phyloP scores from a whole-genome alignment of 2,329 filamentous ascomycete genomes.

The Penicillium sumatraense region DNA sequence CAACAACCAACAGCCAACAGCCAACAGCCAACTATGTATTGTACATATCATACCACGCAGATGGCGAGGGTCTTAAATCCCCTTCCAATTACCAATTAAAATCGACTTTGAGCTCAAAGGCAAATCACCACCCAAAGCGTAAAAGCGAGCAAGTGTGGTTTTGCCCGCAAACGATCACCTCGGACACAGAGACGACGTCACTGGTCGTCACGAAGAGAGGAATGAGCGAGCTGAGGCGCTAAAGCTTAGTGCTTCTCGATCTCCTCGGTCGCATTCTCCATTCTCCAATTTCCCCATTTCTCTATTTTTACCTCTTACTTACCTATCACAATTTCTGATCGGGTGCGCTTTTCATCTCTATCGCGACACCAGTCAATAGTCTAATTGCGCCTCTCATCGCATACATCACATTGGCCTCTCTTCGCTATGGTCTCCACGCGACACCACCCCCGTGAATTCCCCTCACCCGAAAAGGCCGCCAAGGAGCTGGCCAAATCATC shows the following conservation, averaged over 20 bases:
- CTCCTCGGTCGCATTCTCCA: background rate
- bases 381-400: background rate
- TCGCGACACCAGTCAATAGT: constrained; percentile 1
- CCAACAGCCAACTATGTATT: background rate
- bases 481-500: constrained; percentile 32
- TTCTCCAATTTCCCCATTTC: background rate
- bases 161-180: constrained; percentile 20
- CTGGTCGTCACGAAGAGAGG: constrained; percentile 18
- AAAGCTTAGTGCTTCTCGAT: constrained; percentile 2
- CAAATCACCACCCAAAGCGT: constrained; percentile 18
- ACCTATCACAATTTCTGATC: too few species aligned
- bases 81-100: background rate
- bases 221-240: constrained; percentile 8
- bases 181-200: constrained; percentile 18
- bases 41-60: too few species aligned
- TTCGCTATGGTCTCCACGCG: constrained; percentile 60
- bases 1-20: too few species aligned
- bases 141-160: background rate
- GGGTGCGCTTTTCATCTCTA: background rate
- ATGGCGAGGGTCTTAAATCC: background rate
- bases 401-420: background rate
- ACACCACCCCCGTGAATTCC: constrained; percentile 57
- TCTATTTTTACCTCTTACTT: constrained; percentile 4
- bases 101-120: background rate
- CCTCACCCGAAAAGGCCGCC: constrained; percentile 35